Percentiles rank a stretch among this genome's conserved stretches.
These are phyloP conservation scores for Talaromyces sp. DNA, from an alignment of 2,329 filamentous ascomycete species.

Conservation along the genomic window DNA sequence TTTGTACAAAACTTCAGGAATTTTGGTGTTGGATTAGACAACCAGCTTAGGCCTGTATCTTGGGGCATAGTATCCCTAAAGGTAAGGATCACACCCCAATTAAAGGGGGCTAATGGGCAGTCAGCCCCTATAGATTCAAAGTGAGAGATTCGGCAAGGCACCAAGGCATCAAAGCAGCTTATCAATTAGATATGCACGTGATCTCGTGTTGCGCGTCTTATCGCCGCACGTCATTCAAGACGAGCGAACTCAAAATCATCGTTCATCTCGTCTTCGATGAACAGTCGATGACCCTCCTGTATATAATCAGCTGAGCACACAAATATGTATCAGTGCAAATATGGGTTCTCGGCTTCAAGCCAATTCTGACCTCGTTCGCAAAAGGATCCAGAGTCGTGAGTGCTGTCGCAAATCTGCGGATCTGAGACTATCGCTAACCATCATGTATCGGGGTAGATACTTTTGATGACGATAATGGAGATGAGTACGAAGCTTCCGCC, in stretches of 20 bases:
- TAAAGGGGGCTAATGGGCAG: too few relatives aligned
- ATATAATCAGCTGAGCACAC: neutral
- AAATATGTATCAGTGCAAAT: conserved; percentile 24
- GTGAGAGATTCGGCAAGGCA: neutral
- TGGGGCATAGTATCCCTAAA: neutral
- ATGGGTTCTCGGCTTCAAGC: conserved; percentile 63
- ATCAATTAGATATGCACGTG: conserved; percentile 7
- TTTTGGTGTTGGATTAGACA: neutral
- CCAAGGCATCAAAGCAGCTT: neutral
- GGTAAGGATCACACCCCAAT: too few relatives aligned
- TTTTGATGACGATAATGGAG: conserved; percentile 78
- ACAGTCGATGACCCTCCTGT: neutral
- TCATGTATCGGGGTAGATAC: conserved; percentile 47
- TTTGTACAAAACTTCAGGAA: neutral
- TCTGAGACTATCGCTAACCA: neutral
- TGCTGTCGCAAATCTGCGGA: neutral
- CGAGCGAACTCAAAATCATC: neutral
- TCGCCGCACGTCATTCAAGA: conserved; percentile 12
- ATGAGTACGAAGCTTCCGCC: conserved; percentile 82
- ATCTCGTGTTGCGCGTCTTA: conserved; percentile 13
- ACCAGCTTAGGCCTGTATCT: neutral
- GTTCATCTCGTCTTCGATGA: neutral
- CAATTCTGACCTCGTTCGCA: conserved; percentile 59
- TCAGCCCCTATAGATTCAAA: too few relatives aligned
- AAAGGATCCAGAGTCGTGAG: conserved; percentile 59